These are phyloP conservation scores for Pseudoturritis turrita DNA, from an alignment of 345 rosid genomes.

Conservation along the genomic window DNA sequence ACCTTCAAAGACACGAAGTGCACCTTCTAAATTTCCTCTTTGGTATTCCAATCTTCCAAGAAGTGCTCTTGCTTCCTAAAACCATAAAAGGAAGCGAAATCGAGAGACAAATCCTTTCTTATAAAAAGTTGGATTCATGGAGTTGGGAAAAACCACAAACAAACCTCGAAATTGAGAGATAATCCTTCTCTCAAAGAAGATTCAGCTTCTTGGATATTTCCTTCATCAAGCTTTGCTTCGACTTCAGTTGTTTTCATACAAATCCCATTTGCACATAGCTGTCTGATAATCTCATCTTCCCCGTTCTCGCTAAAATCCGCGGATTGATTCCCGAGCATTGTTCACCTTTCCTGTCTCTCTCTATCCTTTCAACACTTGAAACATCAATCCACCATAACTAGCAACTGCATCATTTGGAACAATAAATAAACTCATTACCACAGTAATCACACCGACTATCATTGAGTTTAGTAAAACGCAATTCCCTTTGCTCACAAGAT, in stretches of 20 bases:
- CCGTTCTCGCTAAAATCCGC: conserved; percentile 35
- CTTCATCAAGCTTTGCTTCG: conserved; percentile 88
- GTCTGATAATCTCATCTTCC: conserved; percentile 32
- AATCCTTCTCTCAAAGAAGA: conserved; percentile 85
- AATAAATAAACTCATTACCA: conserved; percentile 3
- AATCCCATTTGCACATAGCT: conserved; percentile 69
- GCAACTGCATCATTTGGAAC: conserved; percentile 23
- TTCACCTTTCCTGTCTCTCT: conserved; percentile 13
- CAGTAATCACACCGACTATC: neutral
- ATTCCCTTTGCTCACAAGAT: neutral
- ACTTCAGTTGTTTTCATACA: conserved; percentile 64
- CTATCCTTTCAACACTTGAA: conserved; percentile 5
- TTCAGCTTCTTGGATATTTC: conserved; percentile 91
- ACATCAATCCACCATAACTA: conserved; percentile 16
- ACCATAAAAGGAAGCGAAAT: neutral
- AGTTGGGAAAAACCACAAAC: neutral
- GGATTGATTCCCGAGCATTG: conserved; percentile 37
- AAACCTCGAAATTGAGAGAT: conserved; percentile 80
- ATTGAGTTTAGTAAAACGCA: neutral
- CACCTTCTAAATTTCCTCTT: conserved; percentile 89
- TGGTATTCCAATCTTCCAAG: conserved; percentile 92
- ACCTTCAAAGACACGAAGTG: conserved; percentile 90
- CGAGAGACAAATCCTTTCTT: neutral
- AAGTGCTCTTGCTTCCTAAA: conserved; percentile 94
- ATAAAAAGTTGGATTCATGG: neutral